Evolutionary conservation across 345 rosid species (phyloP).

Genomic region (Corchorus capsularis): DNA sequence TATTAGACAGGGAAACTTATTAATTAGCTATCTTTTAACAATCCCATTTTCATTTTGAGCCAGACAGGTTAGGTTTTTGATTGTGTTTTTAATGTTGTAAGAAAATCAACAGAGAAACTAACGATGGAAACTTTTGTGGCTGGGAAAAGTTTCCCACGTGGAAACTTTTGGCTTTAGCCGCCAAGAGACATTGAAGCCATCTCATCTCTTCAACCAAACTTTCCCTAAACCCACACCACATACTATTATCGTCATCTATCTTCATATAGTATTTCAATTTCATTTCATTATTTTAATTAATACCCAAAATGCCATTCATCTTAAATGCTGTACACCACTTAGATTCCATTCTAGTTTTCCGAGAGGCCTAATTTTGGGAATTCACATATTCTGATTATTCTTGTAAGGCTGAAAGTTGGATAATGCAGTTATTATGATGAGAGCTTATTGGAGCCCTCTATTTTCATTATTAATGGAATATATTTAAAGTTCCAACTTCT

Average conservation of each 20-base stretch:
- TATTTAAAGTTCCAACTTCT: conserved; percentile 3
- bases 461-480: background rate
- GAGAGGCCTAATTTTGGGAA: conserved; percentile 24
- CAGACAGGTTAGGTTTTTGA: background rate
- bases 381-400: conserved; percentile 9
- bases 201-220: conserved; percentile 30
- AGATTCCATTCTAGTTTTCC: background rate
- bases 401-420: conserved; percentile 32
- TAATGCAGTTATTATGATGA: background rate
- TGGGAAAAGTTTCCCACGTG: conserved; percentile 33
- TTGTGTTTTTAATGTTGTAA: background rate
- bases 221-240: conserved; percentile 39
- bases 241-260: conserved; percentile 20
- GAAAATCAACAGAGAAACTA: background rate
- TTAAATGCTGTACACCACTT: background rate
- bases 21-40: background rate
- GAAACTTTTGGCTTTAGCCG: conserved; percentile 23
- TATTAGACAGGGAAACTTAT: background rate
- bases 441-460: conserved; percentile 21
- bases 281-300: background rate
- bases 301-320: conserved; percentile 32
- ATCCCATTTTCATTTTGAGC: background rate
- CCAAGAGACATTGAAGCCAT: conserved; percentile 30
- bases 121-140: conserved; percentile 41
- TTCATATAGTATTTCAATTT: conserved; percentile 9